Conservation (phyloP, 169 alveolate genomes). For the Fabrea salina region DNA sequence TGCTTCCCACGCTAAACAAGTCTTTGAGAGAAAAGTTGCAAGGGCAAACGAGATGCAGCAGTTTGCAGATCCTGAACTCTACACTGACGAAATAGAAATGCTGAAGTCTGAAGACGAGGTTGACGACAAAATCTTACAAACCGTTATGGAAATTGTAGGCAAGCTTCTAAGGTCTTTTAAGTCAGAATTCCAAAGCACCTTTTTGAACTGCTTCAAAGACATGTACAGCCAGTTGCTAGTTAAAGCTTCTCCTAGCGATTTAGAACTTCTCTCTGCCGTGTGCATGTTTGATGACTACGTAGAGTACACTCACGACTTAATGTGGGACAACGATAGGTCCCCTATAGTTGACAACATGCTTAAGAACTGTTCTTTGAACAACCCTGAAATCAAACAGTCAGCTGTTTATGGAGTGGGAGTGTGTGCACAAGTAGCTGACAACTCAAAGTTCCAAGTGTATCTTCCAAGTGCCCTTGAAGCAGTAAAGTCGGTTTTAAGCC, state of each 20-base stretch:
- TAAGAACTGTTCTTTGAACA: neutral
- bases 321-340: neutral
- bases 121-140: conserved; percentile 7
- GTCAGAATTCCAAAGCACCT: neutral
- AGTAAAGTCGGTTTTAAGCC: neutral
- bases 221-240: conserved; percentile 1
- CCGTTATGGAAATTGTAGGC: conserved; percentile 1
- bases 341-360: conserved; percentile 20
- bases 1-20: neutral
- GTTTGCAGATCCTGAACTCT: conserved; percentile 9
- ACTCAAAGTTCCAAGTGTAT: neutral
- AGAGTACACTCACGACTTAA: conserved; percentile 23
- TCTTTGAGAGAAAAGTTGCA: conserved; percentile 27
- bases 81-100: conserved; percentile 17
- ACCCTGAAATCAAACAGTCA: conserved; percentile 28
- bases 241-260: conserved; percentile 5
- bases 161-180: neutral
- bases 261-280: conserved; percentile 12
- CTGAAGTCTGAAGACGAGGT: neutral
- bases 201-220: neutral
- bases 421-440: conserved; percentile 7
- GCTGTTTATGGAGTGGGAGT: conserved; percentile 27
- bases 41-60: neutral
- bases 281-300: conserved; percentile 33
- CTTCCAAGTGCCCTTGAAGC: neutral